Evolutionary conservation across 225 moss, liverwort and hornwort genomes (phyloP), one percentile per base, ranked within the genome.

Genomic region (Asterella californica): DNA sequence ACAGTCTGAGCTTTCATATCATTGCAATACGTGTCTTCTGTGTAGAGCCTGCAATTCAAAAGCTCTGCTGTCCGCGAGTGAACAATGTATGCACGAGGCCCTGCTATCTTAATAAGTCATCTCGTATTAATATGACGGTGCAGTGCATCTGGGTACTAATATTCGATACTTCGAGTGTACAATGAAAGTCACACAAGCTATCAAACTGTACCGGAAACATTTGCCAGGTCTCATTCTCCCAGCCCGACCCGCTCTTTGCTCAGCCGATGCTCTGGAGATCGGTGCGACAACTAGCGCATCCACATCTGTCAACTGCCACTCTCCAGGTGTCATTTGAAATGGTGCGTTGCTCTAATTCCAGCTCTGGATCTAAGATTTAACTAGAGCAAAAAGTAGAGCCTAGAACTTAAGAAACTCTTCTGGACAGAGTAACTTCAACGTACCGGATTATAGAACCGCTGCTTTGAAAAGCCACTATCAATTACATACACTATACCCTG

Each of bases 141-240:
- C 32, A 74, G 19, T 17, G 50, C 74, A 53, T 17, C 14, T 11
- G 15, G 7, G 10, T 27, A 19, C 10, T 15, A 70, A 70, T 7
- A 17, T 53, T 15, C 0, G 33, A 33, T 30, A 6, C 12, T 53
- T 52, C 74, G 1, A 53, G 71, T 47, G 0, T 25, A 46, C 14
- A 24, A 71, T 10, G 10, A 70, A 21, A 72, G 72, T 8, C 17
- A 7, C 12, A 71, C 1, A 74, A 2, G 22, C 67, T 33, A 68
- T 21, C 10, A 50, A 42, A 79, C n/a, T 10, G 8, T 78, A 86
- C 89, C 89, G 91, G 77, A 88, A 93, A 82, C 97, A 99, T 85
- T 99, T 95, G 37, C 97, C 97, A 19, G 93, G 90, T 76, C 95
- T 92, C 85, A 93, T 89, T 84, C 97, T 95, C 80, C 97, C 97